These are phyloP conservation scores for Diplotaxis tenuifolia DNA, from an alignment of 345 rosid genomes.

Conservation along the genomic window DNA sequence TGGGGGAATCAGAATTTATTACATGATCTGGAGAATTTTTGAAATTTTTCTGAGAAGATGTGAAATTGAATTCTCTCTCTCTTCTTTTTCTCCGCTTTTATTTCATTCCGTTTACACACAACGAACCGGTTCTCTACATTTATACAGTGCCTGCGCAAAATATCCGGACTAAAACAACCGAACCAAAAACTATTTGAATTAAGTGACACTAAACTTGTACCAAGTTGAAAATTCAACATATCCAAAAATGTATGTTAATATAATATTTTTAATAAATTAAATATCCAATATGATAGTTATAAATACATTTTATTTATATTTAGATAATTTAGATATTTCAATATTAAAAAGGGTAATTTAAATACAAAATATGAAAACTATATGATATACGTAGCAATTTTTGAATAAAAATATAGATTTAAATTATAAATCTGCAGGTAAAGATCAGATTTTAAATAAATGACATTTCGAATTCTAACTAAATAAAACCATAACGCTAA, in stretches of 20 bases:
- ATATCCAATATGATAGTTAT: no score
- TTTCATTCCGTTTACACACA: slow-evolving; percentile 28
- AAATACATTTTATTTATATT: no score
- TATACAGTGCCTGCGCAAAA: slow-evolving; percentile 15
- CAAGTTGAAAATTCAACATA: not conserved
- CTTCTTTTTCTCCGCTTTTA: not conserved
- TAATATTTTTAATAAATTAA: no score
- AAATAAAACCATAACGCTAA: no score
- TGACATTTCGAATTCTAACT: no score
- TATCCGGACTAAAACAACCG: not conserved
- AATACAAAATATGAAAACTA: no score
- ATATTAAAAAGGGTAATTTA: no score
- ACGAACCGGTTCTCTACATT: slow-evolving; percentile 30
- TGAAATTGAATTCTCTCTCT: slow-evolving; percentile 24
- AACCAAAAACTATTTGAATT: not conserved
- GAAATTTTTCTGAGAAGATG: slow-evolving; percentile 29
- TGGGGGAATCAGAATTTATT: slow-evolving; percentile 38
- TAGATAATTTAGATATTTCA: no score
- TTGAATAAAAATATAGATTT: no score
- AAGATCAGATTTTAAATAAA: no score
- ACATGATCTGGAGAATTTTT: slow-evolving; percentile 20
- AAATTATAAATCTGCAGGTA: no score
- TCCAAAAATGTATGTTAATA: not conserved
- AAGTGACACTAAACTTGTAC: not conserved
- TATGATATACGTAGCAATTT: no score